Evolutionary conservation across 2,329 filamentous ascomycete genomes (phyloP).

Genomic region (Penicillium corylophilum): DNA sequence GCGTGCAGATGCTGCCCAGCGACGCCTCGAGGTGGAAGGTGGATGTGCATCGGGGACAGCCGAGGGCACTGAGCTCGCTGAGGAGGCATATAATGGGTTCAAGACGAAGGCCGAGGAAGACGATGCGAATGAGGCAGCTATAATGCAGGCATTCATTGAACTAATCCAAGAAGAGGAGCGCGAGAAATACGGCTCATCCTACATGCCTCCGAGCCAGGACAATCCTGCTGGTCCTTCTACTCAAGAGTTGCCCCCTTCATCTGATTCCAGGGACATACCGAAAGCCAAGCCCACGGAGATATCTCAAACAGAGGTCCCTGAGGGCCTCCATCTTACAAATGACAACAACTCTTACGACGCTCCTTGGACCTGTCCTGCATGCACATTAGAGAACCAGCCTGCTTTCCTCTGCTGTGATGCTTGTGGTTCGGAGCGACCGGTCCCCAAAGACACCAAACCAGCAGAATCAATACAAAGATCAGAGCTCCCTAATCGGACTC

Average conservation of each 20-base stretch:
- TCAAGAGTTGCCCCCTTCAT: slow-evolving; percentile 40
- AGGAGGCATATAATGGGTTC: slow-evolving; percentile 73
- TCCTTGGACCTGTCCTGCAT: slow-evolving; percentile 60
- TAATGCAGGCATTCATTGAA: slow-evolving; percentile 81
- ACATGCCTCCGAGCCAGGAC: slow-evolving; percentile 53
- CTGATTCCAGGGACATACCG: slow-evolving; percentile 25
- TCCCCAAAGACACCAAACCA: slow-evolving; percentile 21
- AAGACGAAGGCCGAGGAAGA: slow-evolving; percentile 83
- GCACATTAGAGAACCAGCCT: slow-evolving; percentile 62
- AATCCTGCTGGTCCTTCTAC: slow-evolving; percentile 51
- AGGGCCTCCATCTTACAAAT: slow-evolving; percentile 14
- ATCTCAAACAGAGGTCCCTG: slow-evolving; percentile 2
- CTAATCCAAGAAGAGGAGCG: slow-evolving; percentile 76
- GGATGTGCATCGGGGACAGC: slow-evolving; percentile 75
- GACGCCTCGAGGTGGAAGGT: slow-evolving; percentile 64
- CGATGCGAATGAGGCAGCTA: slow-evolving; percentile 82
- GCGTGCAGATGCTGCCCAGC: slow-evolving; percentile 69
- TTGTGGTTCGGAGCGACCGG: slow-evolving; percentile 57
- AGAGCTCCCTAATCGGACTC: not conserved
- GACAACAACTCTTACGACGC: slow-evolving; percentile 37
- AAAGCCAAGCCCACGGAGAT: not conserved
- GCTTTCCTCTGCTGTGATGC: slow-evolving; percentile 61
- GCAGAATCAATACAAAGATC: slow-evolving; percentile 1
- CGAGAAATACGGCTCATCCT: slow-evolving; percentile 58
- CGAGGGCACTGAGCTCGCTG: slow-evolving; percentile 64